A percentile compares a stretch with the other conserved stretches of the same genome.
These are phyloP conservation scores for Nothophytophthora sp. DNA, from an alignment of 352 stramenopile genomes.

Conservation along the genomic window DNA sequence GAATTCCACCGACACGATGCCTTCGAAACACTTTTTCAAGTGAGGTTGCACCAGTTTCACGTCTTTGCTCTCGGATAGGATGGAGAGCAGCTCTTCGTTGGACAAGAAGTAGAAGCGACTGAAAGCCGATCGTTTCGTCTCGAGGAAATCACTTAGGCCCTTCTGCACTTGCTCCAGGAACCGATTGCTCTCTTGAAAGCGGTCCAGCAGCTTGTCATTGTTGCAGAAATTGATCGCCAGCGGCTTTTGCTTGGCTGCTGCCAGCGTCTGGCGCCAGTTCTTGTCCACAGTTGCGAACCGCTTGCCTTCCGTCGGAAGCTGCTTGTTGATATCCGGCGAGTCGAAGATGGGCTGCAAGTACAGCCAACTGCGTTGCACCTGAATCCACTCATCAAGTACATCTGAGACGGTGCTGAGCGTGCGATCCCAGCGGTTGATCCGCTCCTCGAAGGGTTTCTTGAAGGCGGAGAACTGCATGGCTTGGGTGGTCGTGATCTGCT, in stretches of 20 bases:
- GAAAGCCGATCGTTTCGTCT: conserved; percentile 94
- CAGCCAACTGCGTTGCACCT: conserved; percentile 95
- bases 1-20: conserved; percentile 93
- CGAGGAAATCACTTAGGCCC: conserved; percentile 94
- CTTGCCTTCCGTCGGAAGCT: conserved; percentile 94
- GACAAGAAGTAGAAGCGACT: conserved; percentile 96
- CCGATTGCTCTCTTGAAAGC: conserved; percentile 93
- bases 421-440: conserved; percentile 91
- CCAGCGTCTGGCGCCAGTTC: conserved; percentile 93
- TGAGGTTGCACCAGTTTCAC: conserved; percentile 94
- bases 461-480: conserved; percentile 96
- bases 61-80: conserved; percentile 96
- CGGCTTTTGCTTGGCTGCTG: conserved; percentile 82
- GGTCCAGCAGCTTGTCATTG: conserved; percentile 91
- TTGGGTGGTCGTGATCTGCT: conserved; percentile 96
- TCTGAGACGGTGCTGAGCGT: conserved; percentile 91
- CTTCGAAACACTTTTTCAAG: conserved; percentile 97
- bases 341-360: conserved; percentile 97
- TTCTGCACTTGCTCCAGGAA: conserved; percentile 97
- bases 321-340: conserved; percentile 96
- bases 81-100: conserved; percentile 95
- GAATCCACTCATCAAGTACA: conserved; percentile 94
- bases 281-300: conserved; percentile 95
- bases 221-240: conserved; percentile 92
- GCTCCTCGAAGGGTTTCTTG: conserved; percentile 94